phyloP scores from a whole-genome alignment of 164 flowering plant genomes.

The Sedum album region DNA sequence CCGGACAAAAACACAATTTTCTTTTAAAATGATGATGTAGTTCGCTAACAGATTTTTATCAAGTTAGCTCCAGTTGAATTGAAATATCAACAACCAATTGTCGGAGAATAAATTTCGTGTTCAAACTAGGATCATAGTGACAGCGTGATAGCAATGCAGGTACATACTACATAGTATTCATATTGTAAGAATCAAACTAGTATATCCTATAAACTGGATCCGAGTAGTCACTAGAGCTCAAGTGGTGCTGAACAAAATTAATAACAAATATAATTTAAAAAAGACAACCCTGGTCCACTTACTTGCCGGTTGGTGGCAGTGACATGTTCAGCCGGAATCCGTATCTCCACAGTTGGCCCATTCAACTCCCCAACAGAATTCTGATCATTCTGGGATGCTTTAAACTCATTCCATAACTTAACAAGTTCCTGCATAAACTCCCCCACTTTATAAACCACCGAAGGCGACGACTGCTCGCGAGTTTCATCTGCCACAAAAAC shows the following conservation, averaged over 20 bases:
- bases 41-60: background rate
- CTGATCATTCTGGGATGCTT: conserved; percentile 46
- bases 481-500: background rate
- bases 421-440: conserved; percentile 89
- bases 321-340: conserved; percentile 89
- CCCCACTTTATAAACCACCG: conserved; percentile 80
- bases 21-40: no score
- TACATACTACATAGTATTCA: no score
- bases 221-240: background rate
- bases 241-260: background rate
- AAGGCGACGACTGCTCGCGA: conserved; percentile 19
- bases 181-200: no score
- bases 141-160: background rate
- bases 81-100: background rate
- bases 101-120: background rate
- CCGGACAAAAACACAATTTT: background rate
- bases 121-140: background rate
- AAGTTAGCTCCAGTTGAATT: background rate
- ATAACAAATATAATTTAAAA: background rate
- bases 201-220: no score
- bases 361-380: conserved; percentile 35
- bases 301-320: conserved; percentile 98
- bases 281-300: conserved; percentile 18
- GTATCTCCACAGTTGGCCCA: conserved; percentile 83
- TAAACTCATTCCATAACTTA: conserved; percentile 87